Percentiles rank a stretch among this genome's conserved stretches.
Evolutionary conservation across 2,329 filamentous ascomycete species (phyloP).

Genomic region (Stenocarpella maydis): DNA sequence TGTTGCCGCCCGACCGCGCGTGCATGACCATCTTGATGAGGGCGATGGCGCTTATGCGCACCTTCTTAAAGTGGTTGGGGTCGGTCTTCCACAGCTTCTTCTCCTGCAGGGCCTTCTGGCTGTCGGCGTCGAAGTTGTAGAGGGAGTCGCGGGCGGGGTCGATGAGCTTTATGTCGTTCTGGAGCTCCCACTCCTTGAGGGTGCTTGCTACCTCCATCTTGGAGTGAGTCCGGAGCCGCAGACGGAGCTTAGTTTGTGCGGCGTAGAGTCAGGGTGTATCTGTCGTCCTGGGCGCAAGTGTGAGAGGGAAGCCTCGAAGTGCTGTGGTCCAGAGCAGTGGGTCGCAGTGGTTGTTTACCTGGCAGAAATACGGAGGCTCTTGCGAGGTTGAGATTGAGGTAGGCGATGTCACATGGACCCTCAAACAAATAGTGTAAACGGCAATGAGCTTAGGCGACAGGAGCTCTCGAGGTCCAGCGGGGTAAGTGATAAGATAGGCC

Average conservation of each 20-base stretch:
- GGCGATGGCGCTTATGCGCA: slow-evolving; percentile 92
- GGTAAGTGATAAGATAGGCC: slow-evolving; percentile 36
- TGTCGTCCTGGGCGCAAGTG: not conserved
- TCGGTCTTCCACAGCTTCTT: slow-evolving; percentile 80
- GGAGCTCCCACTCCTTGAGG: slow-evolving; percentile 66
- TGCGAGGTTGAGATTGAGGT: not conserved
- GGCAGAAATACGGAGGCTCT: not conserved
- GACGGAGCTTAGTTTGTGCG: not conserved
- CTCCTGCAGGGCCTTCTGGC: slow-evolving; percentile 71
- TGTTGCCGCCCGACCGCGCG: slow-evolving; percentile 87
- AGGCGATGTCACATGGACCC: not conserved
- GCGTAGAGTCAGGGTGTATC: not conserved
- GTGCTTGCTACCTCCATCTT: slow-evolving; percentile 33
- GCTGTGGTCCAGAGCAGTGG: no score
- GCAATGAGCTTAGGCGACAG: slow-evolving; percentile 14
- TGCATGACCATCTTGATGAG: slow-evolving; percentile 99
- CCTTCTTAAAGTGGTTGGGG: slow-evolving; percentile 88
- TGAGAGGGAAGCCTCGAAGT: not conserved
- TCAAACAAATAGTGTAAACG: slow-evolving; percentile 3
- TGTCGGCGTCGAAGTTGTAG: slow-evolving; percentile 78
- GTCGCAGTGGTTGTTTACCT: no score
- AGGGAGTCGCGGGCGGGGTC: slow-evolving; percentile 90
- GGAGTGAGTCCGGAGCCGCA: not conserved
- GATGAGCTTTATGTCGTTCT: slow-evolving; percentile 84
- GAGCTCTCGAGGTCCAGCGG: slow-evolving; percentile 26